Percentiles rank a stretch among this genome's conserved stretches.
Evolutionary conservation across 2,329 filamentous ascomycete genomes (phyloP).

Genomic region (Ceratocystis huliohia): DNA sequence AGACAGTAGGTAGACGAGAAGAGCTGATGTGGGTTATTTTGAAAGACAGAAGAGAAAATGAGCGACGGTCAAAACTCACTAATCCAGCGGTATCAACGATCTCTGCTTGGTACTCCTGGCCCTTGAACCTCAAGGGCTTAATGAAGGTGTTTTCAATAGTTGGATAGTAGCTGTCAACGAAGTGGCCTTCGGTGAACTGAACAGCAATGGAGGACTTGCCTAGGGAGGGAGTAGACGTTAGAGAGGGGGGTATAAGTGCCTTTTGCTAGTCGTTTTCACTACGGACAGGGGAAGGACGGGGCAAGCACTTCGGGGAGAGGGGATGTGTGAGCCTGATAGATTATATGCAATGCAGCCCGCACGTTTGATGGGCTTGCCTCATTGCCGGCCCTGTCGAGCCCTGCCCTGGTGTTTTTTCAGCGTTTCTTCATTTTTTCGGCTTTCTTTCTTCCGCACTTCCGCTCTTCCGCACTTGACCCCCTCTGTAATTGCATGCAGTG

Average conservation of each 20-base stretch:
- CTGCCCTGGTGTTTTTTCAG: not conserved
- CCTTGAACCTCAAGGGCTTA: slow-evolving; percentile 85
- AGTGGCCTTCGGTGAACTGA: slow-evolving; percentile 93
- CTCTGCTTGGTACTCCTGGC: slow-evolving; percentile 87
- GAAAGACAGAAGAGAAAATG: not conserved
- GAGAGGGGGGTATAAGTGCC: not conserved
- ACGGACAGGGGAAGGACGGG: not conserved
- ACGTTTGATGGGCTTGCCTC: not conserved
- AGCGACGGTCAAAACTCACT: slow-evolving; percentile 36
- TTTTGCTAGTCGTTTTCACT: not conserved
- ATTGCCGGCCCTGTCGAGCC: not conserved
- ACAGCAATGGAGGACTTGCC: slow-evolving; percentile 97
- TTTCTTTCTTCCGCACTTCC: not conserved
- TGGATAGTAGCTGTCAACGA: slow-evolving; percentile 97
- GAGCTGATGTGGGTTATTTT: not conserved
- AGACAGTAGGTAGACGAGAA: not conserved
- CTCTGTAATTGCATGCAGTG: not conserved
- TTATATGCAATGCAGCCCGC: not conserved
- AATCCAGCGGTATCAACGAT: slow-evolving; percentile 97
- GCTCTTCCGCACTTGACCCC: not conserved
- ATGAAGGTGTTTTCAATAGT: slow-evolving; percentile 99
- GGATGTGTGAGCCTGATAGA: not conserved
- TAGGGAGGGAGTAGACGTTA: slow-evolving; percentile 29
- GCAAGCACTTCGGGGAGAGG: not conserved
- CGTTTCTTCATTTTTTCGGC: not conserved